A percentile compares a stretch with the other conserved stretches of the same genome.
These are phyloP conservation scores for Colletotrichum limetticola DNA, from an alignment of 2,329 filamentous ascomycete genomes.

Conservation along the genomic window DNA sequence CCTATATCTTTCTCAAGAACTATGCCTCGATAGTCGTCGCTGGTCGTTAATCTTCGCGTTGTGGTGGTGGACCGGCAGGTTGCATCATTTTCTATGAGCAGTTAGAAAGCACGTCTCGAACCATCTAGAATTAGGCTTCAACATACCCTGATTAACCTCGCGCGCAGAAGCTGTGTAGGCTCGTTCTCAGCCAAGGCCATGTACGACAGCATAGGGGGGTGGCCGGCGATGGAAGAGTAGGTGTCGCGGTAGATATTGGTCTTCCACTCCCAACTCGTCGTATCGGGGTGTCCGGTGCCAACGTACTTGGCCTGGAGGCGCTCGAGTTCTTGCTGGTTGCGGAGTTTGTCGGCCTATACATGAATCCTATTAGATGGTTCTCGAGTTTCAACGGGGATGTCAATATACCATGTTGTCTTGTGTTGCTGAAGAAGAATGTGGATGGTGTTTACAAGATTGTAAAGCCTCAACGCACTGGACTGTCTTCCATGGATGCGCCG, in stretches of 20 bases:
- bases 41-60: conserved; percentile 55
- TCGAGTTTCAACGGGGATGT: too few relatives aligned
- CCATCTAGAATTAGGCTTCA: not conserved
- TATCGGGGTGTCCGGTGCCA: conserved; percentile 96
- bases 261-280: conserved; percentile 96
- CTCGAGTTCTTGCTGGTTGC: conserved; percentile 97
- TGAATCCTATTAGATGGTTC: not conserved
- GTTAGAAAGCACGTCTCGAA: not conserved
- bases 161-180: conserved; percentile 80
- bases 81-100: conserved; percentile 72
- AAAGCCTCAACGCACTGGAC: not conserved
- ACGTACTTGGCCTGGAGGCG: conserved; percentile 95
- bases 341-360: conserved; percentile 90
- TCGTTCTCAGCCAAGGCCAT: conserved; percentile 92
- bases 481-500: conserved; percentile 26
- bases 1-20: not conserved
- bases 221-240: conserved; percentile 88
- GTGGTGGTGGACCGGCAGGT: conserved; percentile 67
- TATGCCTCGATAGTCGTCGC: not conserved
- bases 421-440: not conserved
- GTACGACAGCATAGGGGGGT: conserved; percentile 88
- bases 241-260: conserved; percentile 96
- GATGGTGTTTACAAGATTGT: not conserved
- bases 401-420: conserved; percentile 21
- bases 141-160: conserved; percentile 79